phyloP scores from a whole-genome alignment of 108 stramenopile species.

The Fragilariopsis cylindrus region DNA sequence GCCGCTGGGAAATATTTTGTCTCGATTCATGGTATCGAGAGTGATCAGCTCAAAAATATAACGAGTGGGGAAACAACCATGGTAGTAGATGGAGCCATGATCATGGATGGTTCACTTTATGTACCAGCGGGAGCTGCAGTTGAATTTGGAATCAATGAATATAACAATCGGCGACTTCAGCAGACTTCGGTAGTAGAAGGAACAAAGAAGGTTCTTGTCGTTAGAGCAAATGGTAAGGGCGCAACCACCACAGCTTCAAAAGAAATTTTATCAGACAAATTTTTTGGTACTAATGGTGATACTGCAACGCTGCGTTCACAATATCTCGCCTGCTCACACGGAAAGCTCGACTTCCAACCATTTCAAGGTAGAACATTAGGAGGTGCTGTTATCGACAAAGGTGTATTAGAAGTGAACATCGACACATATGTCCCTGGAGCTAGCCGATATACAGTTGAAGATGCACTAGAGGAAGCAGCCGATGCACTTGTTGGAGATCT shows the following conservation, averaged over 20 bases:
- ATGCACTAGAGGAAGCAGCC: neutral
- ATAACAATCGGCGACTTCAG: slow-evolving; percentile 2
- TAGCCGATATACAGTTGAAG: slow-evolving; percentile 5
- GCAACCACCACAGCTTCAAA: neutral
- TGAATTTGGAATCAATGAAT: slow-evolving; percentile 10
- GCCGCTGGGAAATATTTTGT: slow-evolving; percentile 17
- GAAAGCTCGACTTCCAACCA: slow-evolving; percentile 25
- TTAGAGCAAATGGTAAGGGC: slow-evolving; percentile 11
- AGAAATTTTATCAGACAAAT: slow-evolving; percentile 11
- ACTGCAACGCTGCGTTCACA: slow-evolving; percentile 21
- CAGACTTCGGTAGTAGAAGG: neutral
- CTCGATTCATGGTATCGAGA: slow-evolving; percentile 5
- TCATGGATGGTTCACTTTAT: slow-evolving; percentile 14
- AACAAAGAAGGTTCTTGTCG: slow-evolving; percentile 23
- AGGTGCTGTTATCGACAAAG: slow-evolving; percentile 41
- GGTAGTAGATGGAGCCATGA: slow-evolving; percentile 17
- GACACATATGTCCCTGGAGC: neutral
- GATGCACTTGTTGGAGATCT: slow-evolving; percentile 14
- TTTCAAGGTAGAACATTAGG: slow-evolving; percentile 28
- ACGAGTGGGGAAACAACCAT: slow-evolving; percentile 14
- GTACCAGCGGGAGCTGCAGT: slow-evolving; percentile 11
- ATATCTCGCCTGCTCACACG: slow-evolving; percentile 32
- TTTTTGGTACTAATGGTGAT: slow-evolving; percentile 37
- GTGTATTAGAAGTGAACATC: slow-evolving; percentile 17
- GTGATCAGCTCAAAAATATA: slow-evolving; percentile 3